Percentiles rank a stretch among this genome's conserved stretches.
Evolutionary conservation across 2,329 filamentous ascomycete genomes (phyloP).

Genomic region (Cryphonectria carpinicola): DNA sequence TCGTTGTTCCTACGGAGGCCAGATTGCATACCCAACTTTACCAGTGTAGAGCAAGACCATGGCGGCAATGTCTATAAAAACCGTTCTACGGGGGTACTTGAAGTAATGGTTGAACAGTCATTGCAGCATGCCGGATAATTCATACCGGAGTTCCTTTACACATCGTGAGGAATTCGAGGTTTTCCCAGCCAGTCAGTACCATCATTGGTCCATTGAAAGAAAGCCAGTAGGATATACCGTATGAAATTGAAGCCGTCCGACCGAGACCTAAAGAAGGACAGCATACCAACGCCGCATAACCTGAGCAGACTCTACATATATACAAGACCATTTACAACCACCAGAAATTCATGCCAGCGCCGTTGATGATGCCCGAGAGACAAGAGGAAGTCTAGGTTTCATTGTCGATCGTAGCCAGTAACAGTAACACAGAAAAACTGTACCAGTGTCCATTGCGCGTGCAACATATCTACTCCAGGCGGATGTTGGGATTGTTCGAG

Average conservation of each 20-base stretch:
- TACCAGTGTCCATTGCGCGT: neutral
- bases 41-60: neutral
- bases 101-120: neutral
- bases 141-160: neutral
- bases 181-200: neutral
- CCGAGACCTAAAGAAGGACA: neutral
- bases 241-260: neutral
- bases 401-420: neutral
- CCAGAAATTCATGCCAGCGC: slow-evolving; percentile 16
- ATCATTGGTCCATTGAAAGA: neutral
- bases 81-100: neutral
- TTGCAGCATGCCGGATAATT: neutral
- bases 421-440: neutral
- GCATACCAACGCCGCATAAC: neutral
- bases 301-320: neutral
- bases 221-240: neutral
- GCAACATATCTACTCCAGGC: slow-evolving; percentile 36
- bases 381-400: slow-evolving; percentile 13
- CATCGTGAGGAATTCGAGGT: neutral
- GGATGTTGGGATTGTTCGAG: slow-evolving; percentile 42
- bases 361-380: slow-evolving; percentile 20
- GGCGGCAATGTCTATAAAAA: neutral
- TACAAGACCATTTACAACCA: slow-evolving; percentile 7
- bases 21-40: neutral
- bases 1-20: neutral